Evolutionary conservation across 495 filamentous ascomycete species (phyloP).

Genomic region (Ramalina peruviana): DNA sequence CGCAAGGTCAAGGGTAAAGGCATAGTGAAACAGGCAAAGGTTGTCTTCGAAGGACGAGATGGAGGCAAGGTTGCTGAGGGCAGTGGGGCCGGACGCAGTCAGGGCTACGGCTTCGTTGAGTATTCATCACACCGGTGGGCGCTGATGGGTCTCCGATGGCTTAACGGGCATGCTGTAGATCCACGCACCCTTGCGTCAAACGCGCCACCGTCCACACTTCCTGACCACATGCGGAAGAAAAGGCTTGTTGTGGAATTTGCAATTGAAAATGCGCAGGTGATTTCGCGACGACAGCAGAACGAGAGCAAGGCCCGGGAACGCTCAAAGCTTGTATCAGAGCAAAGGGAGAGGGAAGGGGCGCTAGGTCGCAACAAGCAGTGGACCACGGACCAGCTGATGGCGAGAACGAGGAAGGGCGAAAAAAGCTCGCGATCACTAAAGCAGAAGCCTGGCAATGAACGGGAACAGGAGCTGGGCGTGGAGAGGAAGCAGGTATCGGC

Average conservation of each 20-base stretch:
- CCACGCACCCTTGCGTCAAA: conserved; percentile 11
- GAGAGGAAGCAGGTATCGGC: background rate
- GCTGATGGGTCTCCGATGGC: conserved; percentile 84
- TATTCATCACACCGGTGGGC: conserved; percentile 90
- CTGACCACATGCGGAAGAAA: conserved; percentile 47
- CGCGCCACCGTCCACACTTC: conserved; percentile 7
- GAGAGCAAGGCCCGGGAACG: conserved; percentile 46
- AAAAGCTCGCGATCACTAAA: conserved; percentile 6
- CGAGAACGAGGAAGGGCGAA: conserved; percentile 18
- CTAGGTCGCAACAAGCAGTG: conserved; percentile 11
- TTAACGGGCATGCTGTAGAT: conserved; percentile 70
- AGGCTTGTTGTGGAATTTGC: conserved; percentile 92
- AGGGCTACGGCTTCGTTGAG: conserved; percentile 96
- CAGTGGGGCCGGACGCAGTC: conserved; percentile 59
- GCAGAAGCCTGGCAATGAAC: background rate
- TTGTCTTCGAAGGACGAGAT: conserved; percentile 76
- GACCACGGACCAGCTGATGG: conserved; percentile 10
- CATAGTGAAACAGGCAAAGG: conserved; percentile 87
- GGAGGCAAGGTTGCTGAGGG: conserved; percentile 67
- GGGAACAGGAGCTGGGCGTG: background rate
- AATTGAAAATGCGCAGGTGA: conserved; percentile 94
- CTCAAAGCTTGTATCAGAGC: conserved; percentile 19
- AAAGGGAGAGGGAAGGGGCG: conserved; percentile 10
- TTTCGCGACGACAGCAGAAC: conserved; percentile 57
- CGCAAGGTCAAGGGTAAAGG: conserved; percentile 78